Percentiles rank a stretch among this genome's conserved stretches.
These are phyloP conservation scores for Penicillium sp. DNA, from an alignment of 2,329 filamentous ascomycete genomes.

Conservation along the genomic window DNA sequence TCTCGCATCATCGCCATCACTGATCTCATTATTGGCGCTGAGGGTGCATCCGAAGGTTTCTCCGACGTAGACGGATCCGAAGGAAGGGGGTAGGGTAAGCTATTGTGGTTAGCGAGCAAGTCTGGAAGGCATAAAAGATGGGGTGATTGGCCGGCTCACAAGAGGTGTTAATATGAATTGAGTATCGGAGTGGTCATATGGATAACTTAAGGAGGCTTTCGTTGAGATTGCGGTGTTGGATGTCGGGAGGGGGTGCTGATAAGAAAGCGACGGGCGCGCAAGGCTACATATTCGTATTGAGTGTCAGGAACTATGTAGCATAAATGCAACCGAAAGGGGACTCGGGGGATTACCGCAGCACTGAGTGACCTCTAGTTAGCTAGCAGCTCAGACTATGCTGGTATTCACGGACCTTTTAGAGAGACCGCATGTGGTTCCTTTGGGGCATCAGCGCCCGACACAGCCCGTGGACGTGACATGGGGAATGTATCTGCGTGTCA, in stretches of 20 bases:
- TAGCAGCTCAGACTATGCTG: neutral
- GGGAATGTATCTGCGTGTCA: neutral
- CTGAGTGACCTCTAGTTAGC: slow-evolving; percentile 25
- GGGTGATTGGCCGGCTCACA: slow-evolving; percentile 28
- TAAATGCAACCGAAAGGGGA: neutral
- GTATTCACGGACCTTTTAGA: slow-evolving; percentile 57
- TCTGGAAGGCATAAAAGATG: neutral
- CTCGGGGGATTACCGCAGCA: slow-evolving; percentile 36
- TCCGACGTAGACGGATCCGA: slow-evolving; percentile 92
- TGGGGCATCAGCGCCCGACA: slow-evolving; percentile 42
- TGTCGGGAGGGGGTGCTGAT: slow-evolving; percentile 44
- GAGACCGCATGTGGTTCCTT: slow-evolving; percentile 78
- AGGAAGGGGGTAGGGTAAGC: slow-evolving; percentile 82
- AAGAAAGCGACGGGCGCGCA: slow-evolving; percentile 60
- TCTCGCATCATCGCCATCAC: slow-evolving; percentile 38
- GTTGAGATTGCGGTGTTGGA: slow-evolving; percentile 51
- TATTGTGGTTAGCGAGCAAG: slow-evolving; percentile 23
- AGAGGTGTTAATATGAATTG: slow-evolving; percentile 57
- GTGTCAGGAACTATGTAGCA: neutral
- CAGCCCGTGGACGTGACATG: slow-evolving; percentile 45
- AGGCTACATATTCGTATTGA: slow-evolving; percentile 52
- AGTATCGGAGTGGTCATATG: slow-evolving; percentile 47
- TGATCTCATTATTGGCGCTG: slow-evolving; percentile 86
- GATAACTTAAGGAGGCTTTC: slow-evolving; percentile 72
- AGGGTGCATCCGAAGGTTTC: slow-evolving; percentile 93